Base-by-base conservation (phyloP, 805 yeast species). In the Peterozyma toletana region DNA sequence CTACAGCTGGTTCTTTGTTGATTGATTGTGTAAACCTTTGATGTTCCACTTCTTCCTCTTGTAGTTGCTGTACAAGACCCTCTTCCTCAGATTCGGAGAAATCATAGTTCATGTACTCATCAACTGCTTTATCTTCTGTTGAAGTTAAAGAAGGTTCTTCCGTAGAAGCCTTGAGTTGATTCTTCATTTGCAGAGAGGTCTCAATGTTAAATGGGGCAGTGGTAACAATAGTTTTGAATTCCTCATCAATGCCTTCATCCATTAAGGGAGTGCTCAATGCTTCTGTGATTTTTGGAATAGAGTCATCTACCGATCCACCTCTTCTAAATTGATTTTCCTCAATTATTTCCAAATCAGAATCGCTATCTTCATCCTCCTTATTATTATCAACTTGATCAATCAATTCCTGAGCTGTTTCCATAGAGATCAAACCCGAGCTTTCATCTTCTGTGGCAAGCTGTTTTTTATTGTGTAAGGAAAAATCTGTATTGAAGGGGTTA, bases 1-100 rank as follows among this genome's bases (percentile, higher is more conserved):
- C 10, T 16, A 38, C 9, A 13, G 38, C 14, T 9, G 39, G 43
- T 4, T 47, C 50, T 38, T 52, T 46, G 38, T 63, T 66, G 31
- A 77, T 51, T 10, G 66, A 53, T 9, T 62, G 60, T 11, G 76
- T 75, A 53, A 91, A 86, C 11, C 74, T 60, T 40, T 76, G 80
- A 56, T 86, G 86, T 40, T 86, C 95, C 34, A 66, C 68, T 40
- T 80, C 86, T 58, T 93, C 99, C 37, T 74, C 72, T 36, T 71
- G 68, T 39, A 91, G 61, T 50, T 82, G 83, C 31, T 77, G 70
- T 2, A 74, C 71, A 3, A 88, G 58, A 16, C 78, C 76, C 33
- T 78, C 80, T 45, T 88, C 95, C 46, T 90, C 97, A 14, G 80
- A 82, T 43, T 86, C 89, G 18, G 78, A 79, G 57, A 83, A 83